Base-by-base conservation (phyloP, 805 yeast genomes). In the Candida nanaspora region DNA sequence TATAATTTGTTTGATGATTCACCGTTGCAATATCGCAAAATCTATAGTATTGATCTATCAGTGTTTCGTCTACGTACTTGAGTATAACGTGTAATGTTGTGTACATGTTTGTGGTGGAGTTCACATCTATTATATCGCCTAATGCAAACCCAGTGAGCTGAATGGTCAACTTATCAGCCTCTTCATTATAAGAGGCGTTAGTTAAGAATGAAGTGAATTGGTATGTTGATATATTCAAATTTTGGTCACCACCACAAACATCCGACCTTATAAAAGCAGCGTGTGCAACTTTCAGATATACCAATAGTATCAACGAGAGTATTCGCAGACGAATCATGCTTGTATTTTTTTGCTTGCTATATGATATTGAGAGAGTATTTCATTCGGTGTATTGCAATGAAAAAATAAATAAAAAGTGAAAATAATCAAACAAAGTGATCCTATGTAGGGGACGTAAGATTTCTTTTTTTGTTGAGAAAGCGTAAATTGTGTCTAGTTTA, bases 51-150 rank as follows among this genome's bases (percentile, higher is more conserved):
- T 68, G 66, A 43, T 63, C 65, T 10, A 61, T 49, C 7, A 72
- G 51, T 21, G 56, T 52, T 33, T 68, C 66, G 15, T 74, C 77
- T 54, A 64, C 61, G 48, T 68, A 73, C 36, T 61, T 62, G 8
- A 73, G 55, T 29, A 62, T 59, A 11, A 71, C 69, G 40, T 71
- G 75, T 33, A 75, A 52, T 2, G 78, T 71, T 9, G 80, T 72
- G 50, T 55, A 74, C 46, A 57, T 63, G 52, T 74, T 72, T 1
- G 78, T 68, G 3, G 66, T 55, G 2, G 46, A 10, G 47, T 75
- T 66, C 26, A 72, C 71, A 44, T 74, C 80, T 13, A 59, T 47
- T 9, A 74, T 65, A 19, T 47, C 40, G 7, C 40, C 44, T 10
- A 49, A 31, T 4, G 60, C 55, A 31, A 46, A 44, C 5, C 49